Evolutionary conservation across 371 early-diverging fungal species (phyloP).

Genomic region (Saksenaea oblongispora): DNA sequence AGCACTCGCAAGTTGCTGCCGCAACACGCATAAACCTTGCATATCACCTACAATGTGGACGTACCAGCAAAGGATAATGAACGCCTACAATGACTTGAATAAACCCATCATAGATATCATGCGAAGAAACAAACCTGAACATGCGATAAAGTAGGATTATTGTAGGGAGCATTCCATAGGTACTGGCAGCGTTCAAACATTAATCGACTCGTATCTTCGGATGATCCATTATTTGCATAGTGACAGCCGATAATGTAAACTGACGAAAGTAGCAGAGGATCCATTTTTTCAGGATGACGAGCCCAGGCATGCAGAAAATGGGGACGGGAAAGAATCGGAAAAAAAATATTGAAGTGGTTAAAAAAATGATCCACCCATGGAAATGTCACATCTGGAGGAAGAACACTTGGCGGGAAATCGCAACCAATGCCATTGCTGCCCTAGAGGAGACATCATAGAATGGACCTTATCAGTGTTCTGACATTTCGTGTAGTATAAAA

Average conservation of each 20-base stretch:
- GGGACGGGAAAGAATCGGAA: conserved; percentile 42
- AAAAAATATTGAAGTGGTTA: conserved; percentile 42
- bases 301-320: conserved; percentile 33
- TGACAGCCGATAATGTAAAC: conserved; percentile 32
- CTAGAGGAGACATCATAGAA: conserved; percentile 41
- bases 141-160: conserved; percentile 18
- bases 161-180: background rate
- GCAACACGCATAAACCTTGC: background rate
- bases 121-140: conserved; percentile 25
- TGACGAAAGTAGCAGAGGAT: conserved; percentile 36
- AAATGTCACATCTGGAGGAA: background rate
- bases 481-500: conserved; percentile 1
- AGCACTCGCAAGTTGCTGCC: background rate
- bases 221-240: conserved; percentile 9
- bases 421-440: conserved; percentile 42
- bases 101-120: background rate
- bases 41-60: conserved; percentile 8
- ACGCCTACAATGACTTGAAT: conserved; percentile 8
- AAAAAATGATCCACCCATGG: conserved; percentile 35
- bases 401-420: conserved; percentile 16
- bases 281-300: conserved; percentile 15
- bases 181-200: conserved; percentile 1
- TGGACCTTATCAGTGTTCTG: conserved; percentile 53
- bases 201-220: background rate
- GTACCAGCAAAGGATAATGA: conserved; percentile 16